phyloP scores from a whole-genome alignment of 2,329 filamentous ascomycete species.

The Neophaeococcomyces aloes region DNA sequence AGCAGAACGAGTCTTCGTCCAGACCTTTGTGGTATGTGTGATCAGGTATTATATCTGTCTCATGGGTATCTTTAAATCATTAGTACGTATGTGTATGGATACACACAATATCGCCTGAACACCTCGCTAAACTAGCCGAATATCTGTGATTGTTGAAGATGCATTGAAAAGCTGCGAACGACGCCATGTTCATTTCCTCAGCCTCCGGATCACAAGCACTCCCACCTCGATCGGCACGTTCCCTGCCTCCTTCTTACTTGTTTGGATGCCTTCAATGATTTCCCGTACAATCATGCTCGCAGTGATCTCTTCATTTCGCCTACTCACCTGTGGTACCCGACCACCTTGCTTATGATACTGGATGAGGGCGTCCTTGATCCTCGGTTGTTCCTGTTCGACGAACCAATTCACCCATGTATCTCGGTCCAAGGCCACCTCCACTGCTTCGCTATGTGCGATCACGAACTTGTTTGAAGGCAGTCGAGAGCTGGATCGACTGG shows the following conservation, averaged over 20 bases:
- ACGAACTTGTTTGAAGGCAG: constrained; percentile 29
- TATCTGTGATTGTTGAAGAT: neutral
- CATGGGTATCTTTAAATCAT: too few species aligned
- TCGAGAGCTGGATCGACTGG: constrained; percentile 23
- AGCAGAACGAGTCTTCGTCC: too few species aligned
- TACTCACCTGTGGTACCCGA: constrained; percentile 25
- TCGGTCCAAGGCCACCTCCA: constrained; percentile 42
- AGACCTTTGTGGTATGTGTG: too few species aligned
- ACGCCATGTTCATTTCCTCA: constrained; percentile 11
- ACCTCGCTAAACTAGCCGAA: neutral
- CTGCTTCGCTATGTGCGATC: constrained; percentile 41
- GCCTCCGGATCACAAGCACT: constrained; percentile 39
- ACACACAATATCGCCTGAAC: neutral
- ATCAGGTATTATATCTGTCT: too few species aligned
- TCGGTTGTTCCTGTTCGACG: constrained; percentile 52
- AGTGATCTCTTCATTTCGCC: constrained; percentile 37
- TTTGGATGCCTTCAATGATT: constrained; percentile 48
- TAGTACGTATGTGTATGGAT: neutral
- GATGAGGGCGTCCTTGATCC: constrained; percentile 37
- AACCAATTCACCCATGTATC: constrained; percentile 54
- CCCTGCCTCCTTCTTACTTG: constrained; percentile 31
- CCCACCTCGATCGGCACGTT: constrained; percentile 37
- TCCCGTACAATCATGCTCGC: constrained; percentile 48
- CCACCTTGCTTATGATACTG: constrained; percentile 23
- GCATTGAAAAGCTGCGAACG: neutral